Evolutionary conservation across 1,139 yeast species (phyloP), one percentile per base, ranked within the genome.

Genomic region (Kluyveromyces sp.): DNA sequence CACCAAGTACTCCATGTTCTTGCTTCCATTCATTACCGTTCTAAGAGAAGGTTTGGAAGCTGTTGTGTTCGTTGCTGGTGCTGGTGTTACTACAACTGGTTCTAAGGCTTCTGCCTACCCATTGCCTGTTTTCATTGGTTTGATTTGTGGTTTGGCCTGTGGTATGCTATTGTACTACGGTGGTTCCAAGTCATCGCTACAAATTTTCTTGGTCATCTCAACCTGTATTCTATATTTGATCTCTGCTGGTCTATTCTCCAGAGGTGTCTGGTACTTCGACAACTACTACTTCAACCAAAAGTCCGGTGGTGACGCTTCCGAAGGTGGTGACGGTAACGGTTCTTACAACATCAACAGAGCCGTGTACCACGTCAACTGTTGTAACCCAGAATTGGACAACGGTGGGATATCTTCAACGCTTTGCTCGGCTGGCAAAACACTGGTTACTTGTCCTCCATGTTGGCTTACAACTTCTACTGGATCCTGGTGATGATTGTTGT

Each of bases 321-420:
- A 89, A 69, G 71, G 74, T 56, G 96, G 97, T 56, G 78, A 86
- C 45, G 97, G 97, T 56, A 90, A 95, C 42, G 97, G 97, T 61
- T 81, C 96, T 38, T 89, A 89, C 66, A 83, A 89, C 65, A 78
- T 88, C 56, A 60, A 72, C 48, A 74, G 77, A 59, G 69, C 87
- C 6, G 96, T 89, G 21, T 89, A 95, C 88, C 97, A 89, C 66
- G 90, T 89, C 52, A 88, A 89, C 73, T 89, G 96, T 70, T 89
- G 96, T 71, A 88, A 87, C 69, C 95, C 95, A 34, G 86, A 82
- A 67, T 73, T 74, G 42, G 95, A 88, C 64, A 82, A 86, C 51
- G 94, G 94, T 70, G 96, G 96, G 94, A 85, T 78, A 79, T 89
- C 51, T 88, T 89, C 75, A 88, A 87, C 60, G 84, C 95, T 8